phyloP scores from a whole-genome alignment of 495 filamentous ascomycete genomes.

The Podospora bellae-mahoneyi region DNA sequence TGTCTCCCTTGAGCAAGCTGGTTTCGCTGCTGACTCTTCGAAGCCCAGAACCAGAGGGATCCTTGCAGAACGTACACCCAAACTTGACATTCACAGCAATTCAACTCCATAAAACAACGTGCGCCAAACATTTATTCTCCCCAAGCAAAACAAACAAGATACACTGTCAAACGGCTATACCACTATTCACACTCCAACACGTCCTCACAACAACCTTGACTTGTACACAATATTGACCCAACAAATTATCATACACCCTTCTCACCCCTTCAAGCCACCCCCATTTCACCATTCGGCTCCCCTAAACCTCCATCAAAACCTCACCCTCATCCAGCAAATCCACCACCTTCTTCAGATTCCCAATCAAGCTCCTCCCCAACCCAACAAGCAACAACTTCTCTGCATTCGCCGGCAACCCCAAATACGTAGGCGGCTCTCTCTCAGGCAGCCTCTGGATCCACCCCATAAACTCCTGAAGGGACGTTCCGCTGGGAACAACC shows the following conservation, averaged over 20 bases:
- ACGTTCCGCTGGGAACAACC: conserved; percentile 71
- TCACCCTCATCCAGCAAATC: conserved; percentile 91
- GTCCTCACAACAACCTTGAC: neutral
- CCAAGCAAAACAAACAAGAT: no score
- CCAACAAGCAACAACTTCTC: conserved; percentile 93
- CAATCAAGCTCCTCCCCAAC: conserved; percentile 80
- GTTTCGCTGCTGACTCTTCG: no score
- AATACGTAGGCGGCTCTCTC: conserved; percentile 91
- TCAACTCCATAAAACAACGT: no score
- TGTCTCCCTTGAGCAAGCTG: no score
- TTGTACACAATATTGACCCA: neutral
- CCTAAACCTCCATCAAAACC: conserved; percentile 71
- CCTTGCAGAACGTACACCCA: no score
- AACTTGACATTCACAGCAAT: no score
- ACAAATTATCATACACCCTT: neutral
- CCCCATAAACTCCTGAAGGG: conserved; percentile 77
- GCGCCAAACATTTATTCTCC: no score
- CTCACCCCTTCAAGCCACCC: neutral
- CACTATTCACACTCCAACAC: neutral
- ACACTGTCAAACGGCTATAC: neutral
- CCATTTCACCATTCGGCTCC: neutral
- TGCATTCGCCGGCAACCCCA: conserved; percentile 93
- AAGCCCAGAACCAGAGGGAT: no score
- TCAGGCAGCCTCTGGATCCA: conserved; percentile 94
- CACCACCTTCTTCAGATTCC: conserved; percentile 76